Evolutionary conservation across 2,329 filamentous ascomycete genomes (phyloP), one percentile per base, ranked within the genome.

Genomic region (Apiospora saccharicola): DNA sequence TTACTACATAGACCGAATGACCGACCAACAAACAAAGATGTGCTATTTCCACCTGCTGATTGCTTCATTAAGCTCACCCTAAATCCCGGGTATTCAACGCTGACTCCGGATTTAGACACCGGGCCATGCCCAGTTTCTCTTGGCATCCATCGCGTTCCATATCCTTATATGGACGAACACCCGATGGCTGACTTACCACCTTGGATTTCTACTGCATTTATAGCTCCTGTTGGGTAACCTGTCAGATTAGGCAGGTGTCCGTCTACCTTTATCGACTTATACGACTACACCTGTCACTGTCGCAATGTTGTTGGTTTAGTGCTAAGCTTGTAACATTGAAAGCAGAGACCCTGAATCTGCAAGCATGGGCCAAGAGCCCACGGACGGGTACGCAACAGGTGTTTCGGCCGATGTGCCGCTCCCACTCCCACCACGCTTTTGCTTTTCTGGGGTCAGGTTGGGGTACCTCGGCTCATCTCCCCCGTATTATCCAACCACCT

Each of bases 81-180:
- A 49, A 49, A 49, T 16, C 46, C 19, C 19, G n/a, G 19, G 46
- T n/a, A 22, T 49, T 49, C 19, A 10, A 8, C 0, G 46, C 26
- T 57, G 37, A 10, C 24, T 53, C 51, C 8, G 51, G 26, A 30
- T 57, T 6, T 57, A 7, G 4, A 57, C 24, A 30, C 51, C 51
- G 49, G 49, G 49, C 24, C n/a, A 4, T 12, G 5, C 71, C 14
- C 12, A 16, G 14, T 4, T 73, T 73, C 72, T 71, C 67, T 71
- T 57, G 70, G 72, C 72, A 41, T 73, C 72, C 70, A 71, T 51
- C n/a, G 53, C 67, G 44, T 73, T 73, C 72, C 67, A 69, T 44
- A 19, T 22, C 8, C 22, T 44, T 51, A 51, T 24, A 51, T 16
- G 14, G 4, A 68, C 12, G 37, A 46, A 30, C 37, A 26, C 37